Evolutionary conservation across 345 rosid genomes (phyloP).

Genomic region (Murraya paniculata): DNA sequence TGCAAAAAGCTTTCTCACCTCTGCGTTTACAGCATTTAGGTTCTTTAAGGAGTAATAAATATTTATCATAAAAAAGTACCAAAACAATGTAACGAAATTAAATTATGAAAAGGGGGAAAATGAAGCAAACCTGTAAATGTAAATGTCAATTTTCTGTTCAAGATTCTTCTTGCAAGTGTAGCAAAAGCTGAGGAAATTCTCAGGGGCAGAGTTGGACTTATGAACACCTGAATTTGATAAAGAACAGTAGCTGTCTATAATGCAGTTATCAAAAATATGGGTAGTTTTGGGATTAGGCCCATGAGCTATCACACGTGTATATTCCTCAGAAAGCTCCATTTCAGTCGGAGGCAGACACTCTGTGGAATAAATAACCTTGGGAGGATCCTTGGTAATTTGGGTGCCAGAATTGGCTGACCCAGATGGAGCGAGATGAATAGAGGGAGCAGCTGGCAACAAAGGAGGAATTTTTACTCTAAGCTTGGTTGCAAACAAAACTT

Average conservation of each 20-base stretch:
- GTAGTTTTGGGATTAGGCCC: slow-evolving; percentile 82
- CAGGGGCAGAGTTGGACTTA: slow-evolving; percentile 7
- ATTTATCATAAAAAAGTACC: background rate
- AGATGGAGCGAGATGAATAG: slow-evolving; percentile 28
- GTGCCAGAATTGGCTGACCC: slow-evolving; percentile 25
- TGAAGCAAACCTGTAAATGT: slow-evolving; percentile 65
- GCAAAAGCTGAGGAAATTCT: slow-evolving; percentile 55
- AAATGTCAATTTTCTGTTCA: slow-evolving; percentile 50
- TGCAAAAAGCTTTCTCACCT: slow-evolving; percentile 89
- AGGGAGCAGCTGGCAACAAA: slow-evolving; percentile 2
- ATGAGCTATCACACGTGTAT: slow-evolving; percentile 70
- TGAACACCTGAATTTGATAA: slow-evolving; percentile 1
- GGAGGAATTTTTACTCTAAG: slow-evolving; percentile 55
- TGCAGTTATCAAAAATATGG: slow-evolving; percentile 72
- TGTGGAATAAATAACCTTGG: background rate
- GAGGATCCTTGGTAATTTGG: slow-evolving; percentile 27
- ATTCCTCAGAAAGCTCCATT: slow-evolving; percentile 83
- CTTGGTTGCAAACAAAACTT: slow-evolving; percentile 52
- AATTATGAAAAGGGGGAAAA: background rate
- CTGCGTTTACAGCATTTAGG: slow-evolving; percentile 34
- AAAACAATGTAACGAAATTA: background rate
- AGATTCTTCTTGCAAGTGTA: slow-evolving; percentile 79
- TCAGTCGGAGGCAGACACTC: slow-evolving; percentile 39
- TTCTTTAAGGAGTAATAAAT: background rate
- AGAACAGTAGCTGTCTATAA: slow-evolving; percentile 44